Evolutionary conservation across 345 rosid species (phyloP), one percentile per base, ranked within the genome.

Genomic region (Clausena lansium): DNA sequence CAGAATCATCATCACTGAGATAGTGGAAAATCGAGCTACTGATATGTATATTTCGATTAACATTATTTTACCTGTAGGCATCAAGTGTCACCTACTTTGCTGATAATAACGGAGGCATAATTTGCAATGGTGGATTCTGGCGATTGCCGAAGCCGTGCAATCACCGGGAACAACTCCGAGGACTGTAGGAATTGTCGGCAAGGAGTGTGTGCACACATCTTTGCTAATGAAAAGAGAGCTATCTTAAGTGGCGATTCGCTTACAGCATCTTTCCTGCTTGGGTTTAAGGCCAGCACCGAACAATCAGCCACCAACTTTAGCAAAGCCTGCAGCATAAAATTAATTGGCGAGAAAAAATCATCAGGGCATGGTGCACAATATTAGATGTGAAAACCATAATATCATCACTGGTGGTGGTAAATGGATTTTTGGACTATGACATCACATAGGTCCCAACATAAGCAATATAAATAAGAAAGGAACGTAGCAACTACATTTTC

Each of bases 231-330:
- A 84, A 96, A 94, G 17, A 96, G 91, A 65, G 95, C 98, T 19
- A 96, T 91, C 86, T 92, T 94, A 20, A 96, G 82, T 13, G 98
- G 97, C 20, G 99, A 96, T 80, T 94, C 99, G 27, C 89, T 84
- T 57, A 87, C 88, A 7, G 87, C 82, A 75, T 89, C 93, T 82
- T 67, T 96, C 85, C 89, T 90, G 70, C 83, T 89, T 25, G 98
- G 98, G 77, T 88, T 90, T 69, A 94, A 80, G 36, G 98, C 97
- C 76, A 82, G 70, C 9, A 79, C 87, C 24, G 97, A 91, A 81
- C 91, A 92, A 77, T 96, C 97, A 0, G 85, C 83, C 8, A 94
- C 95, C 85, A 96, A 76, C 84, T 84, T 91, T 47, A 96, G 80
- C 76, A 96, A 84, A 55, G 93, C 93, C 99, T 96, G 88, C 84